Conservation (phyloP, 108 stramenopile genomes). For the Cyclotella sp. region DNA sequence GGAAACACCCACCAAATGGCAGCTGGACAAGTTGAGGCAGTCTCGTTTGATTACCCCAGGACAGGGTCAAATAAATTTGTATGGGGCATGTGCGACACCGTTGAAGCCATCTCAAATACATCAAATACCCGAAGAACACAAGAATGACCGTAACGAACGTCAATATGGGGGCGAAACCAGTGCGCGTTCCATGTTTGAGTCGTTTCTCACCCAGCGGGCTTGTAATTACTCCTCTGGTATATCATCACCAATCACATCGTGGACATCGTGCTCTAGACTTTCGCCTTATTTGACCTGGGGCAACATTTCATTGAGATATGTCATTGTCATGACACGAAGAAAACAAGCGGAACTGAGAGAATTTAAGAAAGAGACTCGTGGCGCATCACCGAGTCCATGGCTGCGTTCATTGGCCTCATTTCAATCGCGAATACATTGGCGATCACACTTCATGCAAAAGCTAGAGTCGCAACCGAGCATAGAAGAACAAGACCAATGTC, state of each 20-base stretch:
- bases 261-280: constrained; percentile 72
- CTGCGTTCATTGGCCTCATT: constrained; percentile 70
- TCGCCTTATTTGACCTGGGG: constrained; percentile 77
- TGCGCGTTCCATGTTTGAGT: constrained; percentile 56
- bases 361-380: constrained; percentile 35
- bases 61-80: constrained; percentile 31
- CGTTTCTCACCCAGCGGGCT: constrained; percentile 64
- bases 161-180: constrained; percentile 68
- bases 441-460: constrained; percentile 79
- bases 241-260: constrained; percentile 71
- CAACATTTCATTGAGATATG: constrained; percentile 60
- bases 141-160: constrained; percentile 57
- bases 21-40: constrained; percentile 24
- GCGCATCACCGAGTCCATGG: constrained; percentile 45
- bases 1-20: constrained; percentile 38
- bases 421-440: constrained; percentile 73
- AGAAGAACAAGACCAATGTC: constrained; percentile 60
- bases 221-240: constrained; percentile 62
- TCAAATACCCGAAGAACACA: constrained; percentile 59
- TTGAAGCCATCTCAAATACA: constrained; percentile 44
- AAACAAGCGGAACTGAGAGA: constrained; percentile 55
- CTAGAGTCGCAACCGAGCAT: constrained; percentile 67
- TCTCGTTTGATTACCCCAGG: constrained; percentile 21
- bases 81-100: constrained; percentile 30
- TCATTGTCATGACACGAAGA: constrained; percentile 40